phyloP scores from a whole-genome alignment of 306 rosid genomes.

The Pueraria montana region DNA sequence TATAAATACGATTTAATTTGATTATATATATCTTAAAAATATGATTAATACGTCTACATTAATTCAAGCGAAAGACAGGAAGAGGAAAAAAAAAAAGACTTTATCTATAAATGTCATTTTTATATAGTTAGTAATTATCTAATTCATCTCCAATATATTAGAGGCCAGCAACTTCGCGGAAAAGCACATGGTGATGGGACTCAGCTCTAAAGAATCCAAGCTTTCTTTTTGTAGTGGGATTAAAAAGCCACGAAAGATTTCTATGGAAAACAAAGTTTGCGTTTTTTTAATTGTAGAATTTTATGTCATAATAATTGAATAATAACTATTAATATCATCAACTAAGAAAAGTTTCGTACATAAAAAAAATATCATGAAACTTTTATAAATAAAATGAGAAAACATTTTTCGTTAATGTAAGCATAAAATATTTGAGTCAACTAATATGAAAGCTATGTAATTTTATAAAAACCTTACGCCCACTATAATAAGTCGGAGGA shows the following conservation, averaged over 20 bases:
- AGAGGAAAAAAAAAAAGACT: not conserved
- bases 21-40: not conserved
- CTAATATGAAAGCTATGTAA: not conserved
- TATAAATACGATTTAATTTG: not conserved
- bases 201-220: slow-evolving; percentile 43
- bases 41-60: not conserved
- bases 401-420: not conserved
- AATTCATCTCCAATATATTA: slow-evolving; percentile 18
- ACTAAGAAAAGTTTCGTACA: not conserved
- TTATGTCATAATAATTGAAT: not conserved
- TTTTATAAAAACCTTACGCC: not conserved
- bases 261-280: not conserved
- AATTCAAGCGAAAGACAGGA: not conserved
- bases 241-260: slow-evolving; percentile 29
- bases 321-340: not conserved
- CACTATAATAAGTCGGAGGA: not conserved
- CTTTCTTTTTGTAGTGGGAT: slow-evolving; percentile 47
- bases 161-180: slow-evolving; percentile 37
- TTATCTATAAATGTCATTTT: not conserved
- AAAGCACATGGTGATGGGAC: slow-evolving; percentile 51
- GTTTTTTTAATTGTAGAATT: not conserved
- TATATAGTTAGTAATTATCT: not conserved
- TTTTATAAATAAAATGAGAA: not conserved
- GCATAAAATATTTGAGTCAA: slow-evolving; percentile 24
- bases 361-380: not conserved